Percentiles rank a stretch among this genome's conserved stretches.
phyloP scores from a whole-genome alignment of 2,329 filamentous ascomycete species.

The Exophiala aquamarina region DNA sequence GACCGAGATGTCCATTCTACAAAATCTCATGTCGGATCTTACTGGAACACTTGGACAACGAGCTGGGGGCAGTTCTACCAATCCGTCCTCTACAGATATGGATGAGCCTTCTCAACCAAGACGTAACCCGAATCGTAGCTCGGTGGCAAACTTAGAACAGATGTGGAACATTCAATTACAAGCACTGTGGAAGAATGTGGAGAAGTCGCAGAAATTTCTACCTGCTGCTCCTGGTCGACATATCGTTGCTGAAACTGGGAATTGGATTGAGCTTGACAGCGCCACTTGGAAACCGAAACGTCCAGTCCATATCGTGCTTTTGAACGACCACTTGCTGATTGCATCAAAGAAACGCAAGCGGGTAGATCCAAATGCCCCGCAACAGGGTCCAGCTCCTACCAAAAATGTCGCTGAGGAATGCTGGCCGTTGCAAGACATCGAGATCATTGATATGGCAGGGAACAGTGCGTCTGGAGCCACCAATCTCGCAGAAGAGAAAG shows the following conservation, averaged over 20 bases:
- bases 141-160: conserved; percentile 72
- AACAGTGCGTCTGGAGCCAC: conserved; percentile 39
- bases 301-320: conserved; percentile 84
- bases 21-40: conserved; percentile 88
- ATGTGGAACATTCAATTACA: conserved; percentile 69
- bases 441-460: conserved; percentile 80
- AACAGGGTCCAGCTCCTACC: conserved; percentile 50
- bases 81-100: conserved; percentile 41
- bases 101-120: conserved; percentile 32
- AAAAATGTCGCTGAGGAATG: conserved; percentile 93
- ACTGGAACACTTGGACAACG: conserved; percentile 63
- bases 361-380: conserved; percentile 60
- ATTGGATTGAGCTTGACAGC: conserved; percentile 95
- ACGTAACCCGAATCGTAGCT: conserved; percentile 77
- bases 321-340: conserved; percentile 92
- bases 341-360: conserved; percentile 93
- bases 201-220: conserved; percentile 94
- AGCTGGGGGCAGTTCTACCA: conserved; percentile 38
- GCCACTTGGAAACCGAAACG: conserved; percentile 93
- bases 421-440: conserved; percentile 89
- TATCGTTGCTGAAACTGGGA: conserved; percentile 86
- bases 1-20: conserved; percentile 86
- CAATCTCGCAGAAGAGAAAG: conserved; percentile 52
- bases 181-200: conserved; percentile 93
- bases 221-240: conserved; percentile 89